These are phyloP conservation scores for Lipomyces orientalis DNA, from an alignment of 805 yeast species.

Conservation along the genomic window DNA sequence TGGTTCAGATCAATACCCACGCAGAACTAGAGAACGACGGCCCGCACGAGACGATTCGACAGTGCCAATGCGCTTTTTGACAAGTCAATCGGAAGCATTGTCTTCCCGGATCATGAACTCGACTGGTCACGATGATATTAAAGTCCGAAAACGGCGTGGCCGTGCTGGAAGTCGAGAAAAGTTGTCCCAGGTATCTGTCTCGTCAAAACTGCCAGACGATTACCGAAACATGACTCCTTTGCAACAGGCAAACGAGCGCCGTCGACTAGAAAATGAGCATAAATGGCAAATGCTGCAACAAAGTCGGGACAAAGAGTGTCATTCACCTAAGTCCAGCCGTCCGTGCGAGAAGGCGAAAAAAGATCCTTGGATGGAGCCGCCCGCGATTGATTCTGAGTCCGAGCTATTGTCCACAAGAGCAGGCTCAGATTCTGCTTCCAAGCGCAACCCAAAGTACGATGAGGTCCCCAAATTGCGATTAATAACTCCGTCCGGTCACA, in stretches of 20 bases:
- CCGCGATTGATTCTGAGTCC: constrained; percentile 14
- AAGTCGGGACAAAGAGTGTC: background rate
- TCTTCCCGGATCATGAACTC: background rate
- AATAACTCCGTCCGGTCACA: constrained; percentile 33
- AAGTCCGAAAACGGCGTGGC: background rate
- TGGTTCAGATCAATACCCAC: background rate
- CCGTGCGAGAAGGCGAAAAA: background rate
- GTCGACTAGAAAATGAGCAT: constrained; percentile 19
- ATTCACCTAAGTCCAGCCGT: background rate
- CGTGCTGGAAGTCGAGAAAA: background rate
- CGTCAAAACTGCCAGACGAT: background rate
- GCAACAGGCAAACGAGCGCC: constrained; percentile 16
- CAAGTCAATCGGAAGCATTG: background rate
- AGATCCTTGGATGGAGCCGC: constrained; percentile 15
- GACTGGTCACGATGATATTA: background rate
- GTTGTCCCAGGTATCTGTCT: background rate
- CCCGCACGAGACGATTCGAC: background rate
- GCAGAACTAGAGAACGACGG: background rate
- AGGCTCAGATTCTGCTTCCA: background rate
- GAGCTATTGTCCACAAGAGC: constrained; percentile 1
- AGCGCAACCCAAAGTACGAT: background rate
- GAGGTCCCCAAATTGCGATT: constrained; percentile 19
- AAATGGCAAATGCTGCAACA: constrained; percentile 23
- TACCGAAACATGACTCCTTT: constrained; percentile 20
- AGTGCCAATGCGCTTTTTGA: background rate